Evolutionary conservation across 2,329 filamentous ascomycete genomes (phyloP).

Genomic region (Periglandula ipomoeae): DNA sequence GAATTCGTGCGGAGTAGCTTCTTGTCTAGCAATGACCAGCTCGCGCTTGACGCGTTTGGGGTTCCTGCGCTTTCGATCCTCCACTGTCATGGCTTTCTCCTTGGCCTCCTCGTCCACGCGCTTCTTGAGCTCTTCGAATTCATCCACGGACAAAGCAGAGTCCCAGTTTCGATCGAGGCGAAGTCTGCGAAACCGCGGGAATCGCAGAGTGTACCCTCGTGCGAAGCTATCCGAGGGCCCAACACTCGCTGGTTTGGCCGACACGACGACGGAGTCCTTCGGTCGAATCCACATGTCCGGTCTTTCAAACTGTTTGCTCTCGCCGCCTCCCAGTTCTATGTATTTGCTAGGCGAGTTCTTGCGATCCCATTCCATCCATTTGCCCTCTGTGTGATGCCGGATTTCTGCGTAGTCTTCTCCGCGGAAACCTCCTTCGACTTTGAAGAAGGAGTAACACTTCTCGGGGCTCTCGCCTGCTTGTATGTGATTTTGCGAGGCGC

Average conservation of each 20-base stretch:
- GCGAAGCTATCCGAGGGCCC: slow-evolving; percentile 69
- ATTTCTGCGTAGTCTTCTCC: slow-evolving; percentile 79
- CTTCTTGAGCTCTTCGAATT: slow-evolving; percentile 64
- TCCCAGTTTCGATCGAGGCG: slow-evolving; percentile 81
- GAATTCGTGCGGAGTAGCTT: slow-evolving; percentile 34
- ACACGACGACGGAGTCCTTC: slow-evolving; percentile 75
- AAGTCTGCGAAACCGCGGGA: slow-evolving; percentile 78
- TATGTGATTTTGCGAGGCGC: slow-evolving; percentile 61
- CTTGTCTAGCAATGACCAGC: slow-evolving; percentile 62
- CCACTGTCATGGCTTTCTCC: slow-evolving; percentile 70
- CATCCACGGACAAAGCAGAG: slow-evolving; percentile 65
- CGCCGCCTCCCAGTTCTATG: slow-evolving; percentile 73
- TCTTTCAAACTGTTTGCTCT: slow-evolving; percentile 58
- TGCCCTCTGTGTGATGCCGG: slow-evolving; percentile 75
- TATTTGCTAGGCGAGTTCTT: slow-evolving; percentile 67
- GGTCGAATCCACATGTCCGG: slow-evolving; percentile 94
- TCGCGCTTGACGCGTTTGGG: slow-evolving; percentile 60
- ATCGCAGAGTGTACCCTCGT: slow-evolving; percentile 69
- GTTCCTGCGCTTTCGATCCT: slow-evolving; percentile 48
- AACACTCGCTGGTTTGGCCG: slow-evolving; percentile 80
- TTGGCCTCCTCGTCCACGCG: slow-evolving; percentile 61
- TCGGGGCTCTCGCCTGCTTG: slow-evolving; percentile 51
- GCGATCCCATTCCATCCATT: slow-evolving; percentile 80
- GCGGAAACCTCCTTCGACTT: slow-evolving; percentile 89
- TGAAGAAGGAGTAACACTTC: slow-evolving; percentile 91